These are phyloP conservation scores for Venturia oleaginea DNA, from an alignment of 2,329 filamentous ascomycete genomes.

Conservation along the genomic window DNA sequence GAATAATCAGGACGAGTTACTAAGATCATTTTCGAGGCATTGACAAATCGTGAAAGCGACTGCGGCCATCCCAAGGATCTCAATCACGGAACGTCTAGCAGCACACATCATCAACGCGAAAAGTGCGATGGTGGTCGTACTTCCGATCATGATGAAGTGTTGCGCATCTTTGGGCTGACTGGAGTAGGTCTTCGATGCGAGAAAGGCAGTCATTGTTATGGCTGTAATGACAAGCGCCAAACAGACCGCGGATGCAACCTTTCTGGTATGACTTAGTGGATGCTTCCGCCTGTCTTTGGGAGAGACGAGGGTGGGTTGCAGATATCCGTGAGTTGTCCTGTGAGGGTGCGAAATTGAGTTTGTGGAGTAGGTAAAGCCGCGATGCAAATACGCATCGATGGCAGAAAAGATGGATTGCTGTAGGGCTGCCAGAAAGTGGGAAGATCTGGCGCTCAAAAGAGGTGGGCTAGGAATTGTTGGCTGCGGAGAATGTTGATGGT, in stretches of 20 bases:
- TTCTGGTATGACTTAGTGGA: neutral
- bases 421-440: neutral
- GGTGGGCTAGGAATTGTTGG: neutral
- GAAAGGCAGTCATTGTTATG: neutral
- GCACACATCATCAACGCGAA: neutral
- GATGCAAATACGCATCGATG: neutral
- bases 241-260: neutral
- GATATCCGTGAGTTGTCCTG: neutral
- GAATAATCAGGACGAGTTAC: neutral
- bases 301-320: neutral
- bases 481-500: neutral
- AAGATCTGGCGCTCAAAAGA: neutral
- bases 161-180: neutral
- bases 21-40: neutral
- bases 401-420: neutral
- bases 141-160: neutral
- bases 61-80: neutral
- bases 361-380: neutral
- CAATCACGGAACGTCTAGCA: neutral
- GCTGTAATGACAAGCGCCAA: neutral
- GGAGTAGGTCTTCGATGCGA: neutral
- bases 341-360: neutral
- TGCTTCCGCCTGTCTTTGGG: neutral
- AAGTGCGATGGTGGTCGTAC: neutral
- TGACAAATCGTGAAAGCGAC: slow-evolving; percentile 1